These are phyloP conservation scores for Ehretia macrophylla DNA, from an alignment of 257 asterid species.

Conservation along the genomic window DNA sequence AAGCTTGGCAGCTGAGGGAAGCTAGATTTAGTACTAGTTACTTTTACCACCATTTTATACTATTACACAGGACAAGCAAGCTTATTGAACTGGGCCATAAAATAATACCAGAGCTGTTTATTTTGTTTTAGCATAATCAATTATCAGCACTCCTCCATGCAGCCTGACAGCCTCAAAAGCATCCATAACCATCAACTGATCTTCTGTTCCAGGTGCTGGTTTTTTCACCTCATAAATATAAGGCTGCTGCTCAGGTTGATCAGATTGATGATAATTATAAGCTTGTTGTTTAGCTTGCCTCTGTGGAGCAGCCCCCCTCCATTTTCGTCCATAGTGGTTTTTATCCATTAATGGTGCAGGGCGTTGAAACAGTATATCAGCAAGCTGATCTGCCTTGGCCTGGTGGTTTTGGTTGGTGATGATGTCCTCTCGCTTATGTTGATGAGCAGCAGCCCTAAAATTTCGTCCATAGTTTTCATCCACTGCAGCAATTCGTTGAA, in stretches of 20 bases:
- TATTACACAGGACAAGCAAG: too few relatives aligned
- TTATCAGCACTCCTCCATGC: conserved; percentile 17
- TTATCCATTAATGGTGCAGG: too few relatives aligned
- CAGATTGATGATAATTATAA: background rate
- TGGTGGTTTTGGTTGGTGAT: too few relatives aligned
- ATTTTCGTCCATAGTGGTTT: background rate
- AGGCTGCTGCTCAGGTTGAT: background rate
- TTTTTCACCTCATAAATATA: background rate
- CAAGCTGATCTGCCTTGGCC: too few relatives aligned
- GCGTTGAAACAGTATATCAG: too few relatives aligned
- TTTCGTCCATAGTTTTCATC: too few relatives aligned
- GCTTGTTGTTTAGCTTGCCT: background rate
- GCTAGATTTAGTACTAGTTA: background rate
- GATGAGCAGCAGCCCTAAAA: too few relatives aligned
- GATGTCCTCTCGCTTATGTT: too few relatives aligned
- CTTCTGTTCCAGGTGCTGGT: background rate
- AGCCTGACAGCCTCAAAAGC: conserved; percentile 7
- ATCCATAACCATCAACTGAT: background rate
- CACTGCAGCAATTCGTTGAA: too few relatives aligned
- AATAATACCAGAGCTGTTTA: background rate
- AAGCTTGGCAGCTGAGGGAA: background rate
- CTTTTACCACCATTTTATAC: background rate
- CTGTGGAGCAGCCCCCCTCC: background rate
- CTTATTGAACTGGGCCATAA: too few relatives aligned
- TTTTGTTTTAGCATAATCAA: conserved; percentile 16